phyloP scores from a whole-genome alignment of 257 asterid species.

The Solanum piurae region DNA sequence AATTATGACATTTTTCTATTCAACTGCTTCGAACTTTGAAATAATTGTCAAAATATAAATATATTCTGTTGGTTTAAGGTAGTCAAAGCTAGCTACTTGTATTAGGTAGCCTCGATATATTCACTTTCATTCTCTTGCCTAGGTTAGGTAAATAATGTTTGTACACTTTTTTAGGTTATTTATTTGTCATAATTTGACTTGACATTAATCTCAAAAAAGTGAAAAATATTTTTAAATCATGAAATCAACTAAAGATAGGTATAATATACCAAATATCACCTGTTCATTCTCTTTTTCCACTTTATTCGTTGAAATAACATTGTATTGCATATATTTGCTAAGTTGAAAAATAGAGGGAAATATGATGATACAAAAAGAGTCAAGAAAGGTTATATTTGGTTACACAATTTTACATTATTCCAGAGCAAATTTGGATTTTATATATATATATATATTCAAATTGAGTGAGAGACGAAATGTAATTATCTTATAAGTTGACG shows the following conservation, averaged over 20 bases:
- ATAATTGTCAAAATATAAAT: neutral
- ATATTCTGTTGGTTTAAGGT: neutral
- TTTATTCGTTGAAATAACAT: neutral
- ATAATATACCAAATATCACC: neutral
- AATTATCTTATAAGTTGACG: neutral
- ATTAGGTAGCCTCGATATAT: neutral
- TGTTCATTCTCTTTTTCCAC: neutral
- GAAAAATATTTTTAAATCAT: neutral
- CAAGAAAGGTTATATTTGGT: neutral
- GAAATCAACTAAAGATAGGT: too few relatives aligned
- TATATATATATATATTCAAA: too few relatives aligned
- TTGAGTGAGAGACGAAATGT: neutral
- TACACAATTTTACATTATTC: neutral
- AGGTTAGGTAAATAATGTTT: neutral
- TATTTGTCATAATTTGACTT: neutral
- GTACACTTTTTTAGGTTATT: accelerated
- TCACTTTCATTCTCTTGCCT: neutral
- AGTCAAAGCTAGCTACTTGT: neutral
- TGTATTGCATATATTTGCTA: neutral
- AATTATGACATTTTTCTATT: neutral
- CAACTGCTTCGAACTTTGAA: neutral
- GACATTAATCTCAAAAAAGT: neutral
- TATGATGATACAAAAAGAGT: neutral
- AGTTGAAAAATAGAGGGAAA: neutral
- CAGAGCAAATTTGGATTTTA: neutral